Percentiles rank a stretch among this genome's conserved stretches.
Conservation (phyloP, 768 basidiomycete genomes). For the Pholiota conissans region DNA sequence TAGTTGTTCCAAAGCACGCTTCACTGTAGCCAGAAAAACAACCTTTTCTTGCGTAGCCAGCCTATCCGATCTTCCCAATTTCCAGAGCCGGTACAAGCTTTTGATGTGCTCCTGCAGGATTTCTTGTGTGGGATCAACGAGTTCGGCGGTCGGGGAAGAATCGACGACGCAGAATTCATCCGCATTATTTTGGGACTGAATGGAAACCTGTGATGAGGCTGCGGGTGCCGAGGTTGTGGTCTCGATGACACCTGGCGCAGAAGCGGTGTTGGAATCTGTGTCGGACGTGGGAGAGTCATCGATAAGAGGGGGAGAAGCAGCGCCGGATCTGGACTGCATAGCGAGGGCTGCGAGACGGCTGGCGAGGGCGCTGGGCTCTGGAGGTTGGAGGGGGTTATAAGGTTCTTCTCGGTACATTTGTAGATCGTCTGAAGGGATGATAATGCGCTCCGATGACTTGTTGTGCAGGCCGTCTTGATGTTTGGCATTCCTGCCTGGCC, state of each 20-base stretch:
- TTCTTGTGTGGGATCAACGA: conserved; percentile 26
- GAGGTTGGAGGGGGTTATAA: conserved; percentile 42
- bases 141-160: not conserved
- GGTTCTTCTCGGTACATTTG: conserved; percentile 27
- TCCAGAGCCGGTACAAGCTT: conserved; percentile 64
- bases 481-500: conserved; percentile 27
- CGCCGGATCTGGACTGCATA: conserved; percentile 20
- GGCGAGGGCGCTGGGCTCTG: conserved; percentile 40
- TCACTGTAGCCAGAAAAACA: conserved; percentile 39
- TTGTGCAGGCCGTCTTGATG: conserved; percentile 8
- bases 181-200: conserved; percentile 2
- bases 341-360: conserved; percentile 38
- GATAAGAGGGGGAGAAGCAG: conserved; percentile 17
- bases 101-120: conserved; percentile 53
- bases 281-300: conserved; percentile 17
- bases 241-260: conserved; percentile 6
- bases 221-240: conserved; percentile 12
- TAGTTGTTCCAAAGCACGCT: conserved; percentile 29
- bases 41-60: conserved; percentile 25
- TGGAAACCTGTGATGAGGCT: conserved; percentile 7
- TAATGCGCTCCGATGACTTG: conserved; percentile 28
- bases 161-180: conserved; percentile 12
- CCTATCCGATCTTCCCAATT: conserved; percentile 28
- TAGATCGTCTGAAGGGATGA: conserved; percentile 29
- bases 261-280: conserved; percentile 16